Evolutionary conservation across 2,329 filamentous ascomycete species (phyloP), one percentile per base, ranked within the genome.

Genomic region (Chaetomium strumarium): DNA sequence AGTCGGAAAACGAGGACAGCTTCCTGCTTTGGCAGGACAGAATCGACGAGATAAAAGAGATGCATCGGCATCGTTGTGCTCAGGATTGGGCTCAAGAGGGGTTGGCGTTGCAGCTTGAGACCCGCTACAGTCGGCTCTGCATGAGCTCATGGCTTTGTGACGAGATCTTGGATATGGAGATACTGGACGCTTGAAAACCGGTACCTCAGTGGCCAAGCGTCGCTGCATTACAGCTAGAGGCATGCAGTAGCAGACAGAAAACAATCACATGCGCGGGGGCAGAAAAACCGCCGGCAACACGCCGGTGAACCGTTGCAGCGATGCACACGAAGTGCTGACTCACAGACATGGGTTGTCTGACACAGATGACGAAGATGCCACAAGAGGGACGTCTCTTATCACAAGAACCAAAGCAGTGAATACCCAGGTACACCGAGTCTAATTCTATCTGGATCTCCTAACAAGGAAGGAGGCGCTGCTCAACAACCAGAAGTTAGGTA

Each of bases 301-400:
- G 34, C 16, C 9, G 17, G 17, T 2, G 13, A 30, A 17, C 17
- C 31, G 19, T 37, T 43, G 41, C 33, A 46, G n/a, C 42, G 13
- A 19, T n/a, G 42, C 13, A 31, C 11, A 2, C 19, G n/a, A 34
- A 44, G 14, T 34, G 46, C 46, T 49, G 36, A 49, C 46, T 49
- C 48, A 51, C 48, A 24, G 19, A 29, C 48, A 51, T 38, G 46
- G 46, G 46, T 29, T 49, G 46, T 49, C 36, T 51, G 11, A 51
- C 40, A 45, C 34, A 38, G 10, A 37, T 14, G 7, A n/a, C 14
- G 34, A 37, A 5, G 14, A 10, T n/a, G 13, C 34, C 12, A 9
- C n/a, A 16, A 24, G 24, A 24, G 7, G n/a, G 4, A 24, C 34
- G 14, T 8, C 14, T 3, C 12, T 16, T 13, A n/a, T 4, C 34